Percentiles rank a stretch among this genome's conserved stretches.
These are phyloP conservation scores for Calamus simplicifolius DNA, from an alignment of 176 grass and related monocot species.

Conservation along the genomic window DNA sequence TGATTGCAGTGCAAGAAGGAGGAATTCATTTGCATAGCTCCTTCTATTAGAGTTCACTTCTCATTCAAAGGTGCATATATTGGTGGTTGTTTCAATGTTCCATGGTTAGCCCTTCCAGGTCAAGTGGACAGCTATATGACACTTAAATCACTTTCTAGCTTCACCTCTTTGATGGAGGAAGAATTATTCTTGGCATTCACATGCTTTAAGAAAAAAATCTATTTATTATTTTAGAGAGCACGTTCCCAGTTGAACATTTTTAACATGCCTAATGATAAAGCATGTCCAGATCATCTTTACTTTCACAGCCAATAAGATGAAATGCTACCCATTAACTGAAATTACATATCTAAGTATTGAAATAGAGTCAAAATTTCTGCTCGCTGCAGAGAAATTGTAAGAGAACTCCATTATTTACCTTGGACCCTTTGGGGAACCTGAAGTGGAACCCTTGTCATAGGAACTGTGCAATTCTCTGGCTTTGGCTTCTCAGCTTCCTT, in stretches of 20 bases:
- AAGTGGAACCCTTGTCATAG: conserved; percentile 37
- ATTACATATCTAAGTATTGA: neutral
- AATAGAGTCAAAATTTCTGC: neutral
- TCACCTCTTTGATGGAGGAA: too few species aligned
- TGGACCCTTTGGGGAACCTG: conserved; percentile 29
- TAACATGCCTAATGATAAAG: neutral
- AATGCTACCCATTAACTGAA: neutral
- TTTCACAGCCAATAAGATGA: neutral
- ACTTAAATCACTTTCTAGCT: too few species aligned
- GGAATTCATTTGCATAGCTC: too few species aligned
- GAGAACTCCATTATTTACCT: neutral
- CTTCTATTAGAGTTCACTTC: too few species aligned
- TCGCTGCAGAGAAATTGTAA: neutral
- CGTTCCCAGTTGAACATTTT: conserved; percentile 13
- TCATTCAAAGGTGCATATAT: too few species aligned
- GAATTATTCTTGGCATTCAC: too few species aligned
- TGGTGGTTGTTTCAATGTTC: too few species aligned
- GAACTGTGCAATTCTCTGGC: conserved; percentile 27
- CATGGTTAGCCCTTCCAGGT: too few species aligned
- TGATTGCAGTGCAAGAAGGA: too few species aligned
- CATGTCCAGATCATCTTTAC: neutral
- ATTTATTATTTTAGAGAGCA: neutral
- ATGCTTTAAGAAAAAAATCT: neutral
- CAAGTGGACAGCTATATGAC: too few species aligned
- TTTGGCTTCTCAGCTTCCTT: conserved; percentile 45